Conservation (phyloP, 306 rosid species). For the Styphnolobium japonicum region DNA sequence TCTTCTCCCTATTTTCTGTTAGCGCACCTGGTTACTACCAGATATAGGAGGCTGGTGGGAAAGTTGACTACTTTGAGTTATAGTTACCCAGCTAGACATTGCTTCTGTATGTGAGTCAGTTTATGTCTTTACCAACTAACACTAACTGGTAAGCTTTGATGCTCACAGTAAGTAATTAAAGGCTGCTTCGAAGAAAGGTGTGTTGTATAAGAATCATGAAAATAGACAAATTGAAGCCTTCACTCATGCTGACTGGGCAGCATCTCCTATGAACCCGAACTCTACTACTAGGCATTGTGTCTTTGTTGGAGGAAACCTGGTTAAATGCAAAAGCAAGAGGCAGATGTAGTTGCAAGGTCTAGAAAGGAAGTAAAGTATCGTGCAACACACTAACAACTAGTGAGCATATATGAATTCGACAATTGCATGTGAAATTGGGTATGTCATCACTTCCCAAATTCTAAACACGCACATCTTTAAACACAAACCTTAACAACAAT, state of each 20-base stretch:
- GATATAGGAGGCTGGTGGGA: no score
- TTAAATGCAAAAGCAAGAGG: neutral
- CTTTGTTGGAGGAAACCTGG: neutral
- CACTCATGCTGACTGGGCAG: neutral
- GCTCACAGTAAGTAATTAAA: no score
- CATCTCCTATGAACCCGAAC: neutral
- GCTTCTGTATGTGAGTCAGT: no score
- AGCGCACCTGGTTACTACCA: no score
- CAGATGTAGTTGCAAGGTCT: neutral
- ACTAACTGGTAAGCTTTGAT: no score
- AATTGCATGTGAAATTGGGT: neutral
- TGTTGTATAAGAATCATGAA: neutral
- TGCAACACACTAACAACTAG: neutral
- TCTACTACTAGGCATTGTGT: neutral
- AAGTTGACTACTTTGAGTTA: no score
- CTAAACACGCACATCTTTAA: no score
- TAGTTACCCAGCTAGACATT: no score
- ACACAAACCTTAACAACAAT: neutral
- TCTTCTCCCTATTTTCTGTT: no score
- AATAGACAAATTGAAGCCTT: neutral
- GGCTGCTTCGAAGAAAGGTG: neutral
- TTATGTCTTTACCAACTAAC: no score
- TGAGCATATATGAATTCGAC: neutral
- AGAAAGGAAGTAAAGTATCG: neutral
- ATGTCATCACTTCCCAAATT: neutral